These are phyloP conservation scores for Dryadomyces sulphureus DNA, from an alignment of 2,329 filamentous ascomycete genomes.

Conservation along the genomic window DNA sequence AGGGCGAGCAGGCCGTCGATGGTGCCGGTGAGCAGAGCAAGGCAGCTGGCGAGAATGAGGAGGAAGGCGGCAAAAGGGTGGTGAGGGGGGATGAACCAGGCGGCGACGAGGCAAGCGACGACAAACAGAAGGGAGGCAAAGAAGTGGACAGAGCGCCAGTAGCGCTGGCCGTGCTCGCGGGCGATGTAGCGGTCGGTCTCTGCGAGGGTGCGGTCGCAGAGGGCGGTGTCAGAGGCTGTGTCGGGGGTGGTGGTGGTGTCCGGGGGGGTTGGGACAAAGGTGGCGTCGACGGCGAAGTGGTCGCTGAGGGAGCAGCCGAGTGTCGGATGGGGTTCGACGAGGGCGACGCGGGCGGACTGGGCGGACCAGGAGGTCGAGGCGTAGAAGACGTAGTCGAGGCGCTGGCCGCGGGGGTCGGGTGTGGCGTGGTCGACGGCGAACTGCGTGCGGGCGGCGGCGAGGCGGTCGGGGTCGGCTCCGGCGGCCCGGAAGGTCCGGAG, in stretches of 20 bases:
- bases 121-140: slow-evolving; percentile 49
- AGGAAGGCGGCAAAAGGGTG: slow-evolving; percentile 56
- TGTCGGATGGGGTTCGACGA: slow-evolving; percentile 67
- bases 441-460: not conserved
- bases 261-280: slow-evolving; percentile 29
- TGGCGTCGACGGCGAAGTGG: slow-evolving; percentile 83
- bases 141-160: slow-evolving; percentile 62
- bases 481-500: slow-evolving; percentile 2
- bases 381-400: slow-evolving; percentile 86
- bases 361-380: slow-evolving; percentile 46
- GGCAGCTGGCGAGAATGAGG: slow-evolving; percentile 62
- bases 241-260: not conserved
- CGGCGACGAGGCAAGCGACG: slow-evolving; percentile 60
- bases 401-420: slow-evolving; percentile 61
- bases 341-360: slow-evolving; percentile 55
- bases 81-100: slow-evolving; percentile 65
- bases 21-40: slow-evolving; percentile 61
- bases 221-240: slow-evolving; percentile 1
- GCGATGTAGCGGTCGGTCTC: slow-evolving; percentile 53
- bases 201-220: slow-evolving; percentile 52
- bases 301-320: slow-evolving; percentile 81
- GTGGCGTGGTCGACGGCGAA: slow-evolving; percentile 36
- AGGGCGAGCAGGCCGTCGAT: slow-evolving; percentile 77
- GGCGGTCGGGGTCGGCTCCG: not conserved
- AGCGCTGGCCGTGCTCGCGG: slow-evolving; percentile 59